phyloP scores from a whole-genome alignment of 1,139 yeast species.

The Kodamaea arcana region DNA sequence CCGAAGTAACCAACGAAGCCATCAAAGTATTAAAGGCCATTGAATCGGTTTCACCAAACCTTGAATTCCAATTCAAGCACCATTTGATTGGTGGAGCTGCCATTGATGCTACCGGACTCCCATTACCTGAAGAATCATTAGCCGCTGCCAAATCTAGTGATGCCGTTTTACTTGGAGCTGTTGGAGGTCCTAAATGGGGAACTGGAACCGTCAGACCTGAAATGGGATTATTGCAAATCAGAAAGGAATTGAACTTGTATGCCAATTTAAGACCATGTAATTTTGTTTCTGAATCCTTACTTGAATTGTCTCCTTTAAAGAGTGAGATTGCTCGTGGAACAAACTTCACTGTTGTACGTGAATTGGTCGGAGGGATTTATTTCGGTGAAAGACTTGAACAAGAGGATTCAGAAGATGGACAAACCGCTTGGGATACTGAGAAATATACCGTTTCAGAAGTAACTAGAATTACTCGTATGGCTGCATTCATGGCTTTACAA shows the following conservation, averaged over 20 bases:
- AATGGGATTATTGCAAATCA: slow-evolving; percentile 87
- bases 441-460: slow-evolving; percentile 87
- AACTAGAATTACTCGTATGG: slow-evolving; percentile 94
- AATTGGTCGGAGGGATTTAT: slow-evolving; percentile 95
- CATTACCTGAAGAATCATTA: slow-evolving; percentile 84
- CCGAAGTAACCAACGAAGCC: slow-evolving; percentile 86
- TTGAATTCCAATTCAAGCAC: slow-evolving; percentile 64
- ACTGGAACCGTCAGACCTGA: slow-evolving; percentile 94
- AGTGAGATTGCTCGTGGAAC: slow-evolving; percentile 84
- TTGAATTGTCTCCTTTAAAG: slow-evolving; percentile 84
- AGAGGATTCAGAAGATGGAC: slow-evolving; percentile 60
- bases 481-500: slow-evolving; percentile 93
- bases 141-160: slow-evolving; percentile 85
- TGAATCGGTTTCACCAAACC: slow-evolving; percentile 52
- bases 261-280: slow-evolving; percentile 97
- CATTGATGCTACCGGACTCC: slow-evolving; percentile 91
- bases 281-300: slow-evolving; percentile 81
- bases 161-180: slow-evolving; percentile 94
- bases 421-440: slow-evolving; percentile 89
- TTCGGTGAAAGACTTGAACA: slow-evolving; percentile 95
- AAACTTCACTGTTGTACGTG: slow-evolving; percentile 88
- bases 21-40: slow-evolving; percentile 84
- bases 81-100: slow-evolving; percentile 98
- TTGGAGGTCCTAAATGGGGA: slow-evolving; percentile 99
- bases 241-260: slow-evolving; percentile 89